Conservation (phyloP, 2,329 filamentous ascomycete species). For the Talaromyces albobiverticillius region DNA sequence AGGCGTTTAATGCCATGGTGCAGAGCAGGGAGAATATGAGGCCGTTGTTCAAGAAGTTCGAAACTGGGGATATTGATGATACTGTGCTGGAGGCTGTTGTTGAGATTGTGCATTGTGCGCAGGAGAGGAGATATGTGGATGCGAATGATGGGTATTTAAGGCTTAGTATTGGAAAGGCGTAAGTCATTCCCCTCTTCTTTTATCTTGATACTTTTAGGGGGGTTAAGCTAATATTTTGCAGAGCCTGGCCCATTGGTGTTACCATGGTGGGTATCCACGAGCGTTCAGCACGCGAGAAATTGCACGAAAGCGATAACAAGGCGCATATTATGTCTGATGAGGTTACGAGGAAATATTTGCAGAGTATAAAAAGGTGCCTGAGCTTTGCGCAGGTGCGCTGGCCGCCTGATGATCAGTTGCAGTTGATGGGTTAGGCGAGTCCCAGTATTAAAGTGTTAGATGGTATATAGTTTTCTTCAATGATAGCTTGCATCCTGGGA, state of each 20-base stretch:
- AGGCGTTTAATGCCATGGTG: slow-evolving; percentile 79
- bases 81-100: slow-evolving; percentile 77
- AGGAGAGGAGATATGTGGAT: slow-evolving; percentile 88
- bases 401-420: slow-evolving; percentile 87
- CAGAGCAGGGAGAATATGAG: slow-evolving; percentile 84
- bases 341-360: slow-evolving; percentile 88
- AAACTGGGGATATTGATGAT: slow-evolving; percentile 74
- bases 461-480: too few relatives aligned
- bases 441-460: not conserved
- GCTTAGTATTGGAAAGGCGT: slow-evolving; percentile 88
- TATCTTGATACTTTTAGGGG: not conserved
- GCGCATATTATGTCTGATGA: slow-evolving; percentile 98
- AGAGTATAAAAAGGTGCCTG: slow-evolving; percentile 95
- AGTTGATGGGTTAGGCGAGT: slow-evolving; percentile 75
- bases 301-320: slow-evolving; percentile 75
- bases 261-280: slow-evolving; percentile 99
- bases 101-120: slow-evolving; percentile 87
- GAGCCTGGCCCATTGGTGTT: slow-evolving; percentile 95
- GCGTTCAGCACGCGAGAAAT: slow-evolving; percentile 88
- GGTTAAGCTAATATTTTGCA: slow-evolving; percentile 20
- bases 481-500: too few relatives aligned
- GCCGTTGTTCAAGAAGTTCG: slow-evolving; percentile 86
- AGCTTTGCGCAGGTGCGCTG: slow-evolving; percentile 96
- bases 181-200: slow-evolving; percentile 22
- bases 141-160: slow-evolving; percentile 93